Conservation (phyloP, 2,329 filamentous ascomycete genomes). For the Scedosporium aurantiacum region DNA sequence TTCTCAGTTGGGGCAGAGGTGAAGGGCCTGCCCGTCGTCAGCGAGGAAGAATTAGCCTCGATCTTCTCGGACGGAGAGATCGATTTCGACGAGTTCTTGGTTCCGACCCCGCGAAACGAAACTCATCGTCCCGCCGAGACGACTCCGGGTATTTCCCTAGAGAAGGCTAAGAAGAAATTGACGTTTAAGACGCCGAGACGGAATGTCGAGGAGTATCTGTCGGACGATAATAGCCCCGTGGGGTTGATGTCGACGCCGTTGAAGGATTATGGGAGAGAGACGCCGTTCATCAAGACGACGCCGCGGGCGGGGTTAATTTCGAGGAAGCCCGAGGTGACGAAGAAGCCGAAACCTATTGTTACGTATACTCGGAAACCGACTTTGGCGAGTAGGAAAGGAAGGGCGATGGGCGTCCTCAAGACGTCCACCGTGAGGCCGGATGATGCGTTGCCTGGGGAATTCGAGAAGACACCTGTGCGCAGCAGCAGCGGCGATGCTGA, state of each 20-base stretch:
- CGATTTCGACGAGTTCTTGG: not conserved
- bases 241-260: constrained; percentile 2
- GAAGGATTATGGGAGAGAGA: not conserved
- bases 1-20: not conserved
- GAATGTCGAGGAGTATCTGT: not conserved
- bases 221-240: not conserved
- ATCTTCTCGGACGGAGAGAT: not conserved
- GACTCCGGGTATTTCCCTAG: not conserved
- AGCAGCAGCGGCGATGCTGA: not conserved
- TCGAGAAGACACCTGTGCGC: not conserved
- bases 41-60: not conserved
- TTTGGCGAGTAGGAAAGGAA: not conserved
- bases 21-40: not conserved
- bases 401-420: not conserved
- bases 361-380: not conserved
- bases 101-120: not conserved
- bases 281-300: not conserved
- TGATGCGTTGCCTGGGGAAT: not conserved
- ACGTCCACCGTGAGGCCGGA: not conserved
- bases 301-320: not conserved
- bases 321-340: not conserved
- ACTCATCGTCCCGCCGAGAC: not conserved
- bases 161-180: not conserved
- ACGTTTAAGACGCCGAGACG: not conserved
- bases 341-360: not conserved